These are phyloP conservation scores for Hypoxylon sp. DNA, from an alignment of 2,329 filamentous ascomycete species.

Conservation along the genomic window DNA sequence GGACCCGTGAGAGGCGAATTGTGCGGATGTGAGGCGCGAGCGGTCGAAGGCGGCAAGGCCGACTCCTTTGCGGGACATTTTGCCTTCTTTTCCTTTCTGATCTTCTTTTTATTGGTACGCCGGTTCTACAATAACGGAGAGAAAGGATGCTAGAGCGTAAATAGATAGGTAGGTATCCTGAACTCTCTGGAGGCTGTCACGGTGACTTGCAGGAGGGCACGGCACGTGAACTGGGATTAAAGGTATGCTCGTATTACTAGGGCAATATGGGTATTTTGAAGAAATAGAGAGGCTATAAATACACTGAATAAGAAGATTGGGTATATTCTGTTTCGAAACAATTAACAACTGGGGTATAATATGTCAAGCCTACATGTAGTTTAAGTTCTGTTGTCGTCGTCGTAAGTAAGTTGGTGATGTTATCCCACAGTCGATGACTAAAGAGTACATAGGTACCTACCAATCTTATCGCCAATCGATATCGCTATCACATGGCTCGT, in stretches of 20 bases:
- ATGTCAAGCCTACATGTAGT: not conserved
- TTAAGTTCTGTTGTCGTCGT: not conserved
- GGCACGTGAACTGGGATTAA: slow-evolving; percentile 22
- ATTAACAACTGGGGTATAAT: not conserved
- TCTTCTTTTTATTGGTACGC: not conserved
- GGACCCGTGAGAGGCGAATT: slow-evolving; percentile 91
- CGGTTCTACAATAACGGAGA: no score
- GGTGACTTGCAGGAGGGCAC: not conserved
- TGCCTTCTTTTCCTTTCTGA: not conserved
- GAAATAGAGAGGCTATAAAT: not conserved
- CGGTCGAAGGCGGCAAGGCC: slow-evolving; percentile 93
- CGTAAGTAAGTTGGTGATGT: not conserved
- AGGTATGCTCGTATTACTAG: slow-evolving; percentile 2
- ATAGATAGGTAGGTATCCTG: no score
- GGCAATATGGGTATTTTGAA: not conserved
- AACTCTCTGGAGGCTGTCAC: not conserved
- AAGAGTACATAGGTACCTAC: not conserved
- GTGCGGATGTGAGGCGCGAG: slow-evolving; percentile 84
- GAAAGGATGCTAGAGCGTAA: no score
- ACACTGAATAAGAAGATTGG: not conserved
- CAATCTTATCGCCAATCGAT: not conserved
- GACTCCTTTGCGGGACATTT: slow-evolving; percentile 83
- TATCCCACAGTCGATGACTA: not conserved
- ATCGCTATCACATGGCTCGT: not conserved
- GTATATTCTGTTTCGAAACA: not conserved